phyloP scores from a whole-genome alignment of 768 basidiomycete genomes.

The Collybiopsis confluens region DNA sequence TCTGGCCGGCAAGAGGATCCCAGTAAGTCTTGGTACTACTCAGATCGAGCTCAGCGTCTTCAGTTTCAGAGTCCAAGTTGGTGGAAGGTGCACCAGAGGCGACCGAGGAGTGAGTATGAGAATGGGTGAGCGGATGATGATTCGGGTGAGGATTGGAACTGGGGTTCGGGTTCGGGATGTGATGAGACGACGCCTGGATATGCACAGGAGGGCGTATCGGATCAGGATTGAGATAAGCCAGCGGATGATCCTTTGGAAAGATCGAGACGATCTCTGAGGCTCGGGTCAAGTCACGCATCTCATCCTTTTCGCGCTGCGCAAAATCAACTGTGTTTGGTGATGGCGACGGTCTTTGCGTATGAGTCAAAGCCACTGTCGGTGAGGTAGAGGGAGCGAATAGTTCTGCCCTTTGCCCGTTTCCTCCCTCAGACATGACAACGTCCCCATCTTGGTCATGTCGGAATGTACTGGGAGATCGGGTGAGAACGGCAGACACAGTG shows the following conservation, averaged over 20 bases:
- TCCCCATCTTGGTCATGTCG: conserved; percentile 17
- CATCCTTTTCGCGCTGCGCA: conserved; percentile 78
- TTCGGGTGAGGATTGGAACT: too few relatives aligned
- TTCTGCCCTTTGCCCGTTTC: conserved; percentile 1
- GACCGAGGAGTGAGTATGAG: too few relatives aligned
- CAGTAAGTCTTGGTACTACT: conserved; percentile 38
- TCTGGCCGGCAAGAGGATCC: conserved; percentile 59
- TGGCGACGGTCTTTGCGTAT: too few relatives aligned
- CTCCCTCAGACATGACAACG: conserved; percentile 4
- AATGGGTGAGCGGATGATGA: too few relatives aligned
- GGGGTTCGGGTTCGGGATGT: not conserved
- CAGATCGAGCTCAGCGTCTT: conserved; percentile 17
- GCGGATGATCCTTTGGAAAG: conserved; percentile 18
- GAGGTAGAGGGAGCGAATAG: too few relatives aligned
- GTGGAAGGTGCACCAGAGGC: too few relatives aligned
- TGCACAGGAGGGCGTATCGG: conserved; percentile 9
- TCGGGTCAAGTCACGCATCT: conserved; percentile 84
- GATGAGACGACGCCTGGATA: conserved; percentile 1
- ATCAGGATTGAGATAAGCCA: not conserved
- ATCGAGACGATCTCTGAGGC: conserved; percentile 73
- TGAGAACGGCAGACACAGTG: not conserved
- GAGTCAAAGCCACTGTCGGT: too few relatives aligned
- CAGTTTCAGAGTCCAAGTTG: not conserved
- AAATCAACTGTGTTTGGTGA: conserved; percentile 70
- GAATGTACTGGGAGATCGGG: not conserved